Conservation (phyloP, 345 rosid genomes). For the Populus pruinosa region DNA sequence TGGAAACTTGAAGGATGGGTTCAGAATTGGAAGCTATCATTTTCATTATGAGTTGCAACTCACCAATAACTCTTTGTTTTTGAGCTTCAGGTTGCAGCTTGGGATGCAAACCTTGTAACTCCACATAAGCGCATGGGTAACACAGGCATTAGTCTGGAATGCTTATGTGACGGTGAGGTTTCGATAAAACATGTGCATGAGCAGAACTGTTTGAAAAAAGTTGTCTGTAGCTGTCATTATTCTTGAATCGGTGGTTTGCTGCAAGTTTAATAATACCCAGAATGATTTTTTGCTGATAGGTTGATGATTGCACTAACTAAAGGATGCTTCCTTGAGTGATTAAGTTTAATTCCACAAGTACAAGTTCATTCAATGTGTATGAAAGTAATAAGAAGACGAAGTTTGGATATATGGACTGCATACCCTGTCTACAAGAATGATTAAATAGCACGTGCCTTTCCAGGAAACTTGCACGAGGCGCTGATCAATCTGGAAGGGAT, state of each 20-base stretch:
- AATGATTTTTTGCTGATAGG: not conserved
- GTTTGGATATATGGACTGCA: not conserved
- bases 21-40: not conserved
- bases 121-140: slow-evolving; percentile 99
- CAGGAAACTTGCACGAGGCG: slow-evolving; percentile 68
- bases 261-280: not conserved
- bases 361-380: not conserved
- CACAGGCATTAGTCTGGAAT: slow-evolving; percentile 52
- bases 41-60: not conserved
- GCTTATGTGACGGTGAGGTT: slow-evolving; percentile 72
- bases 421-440: not conserved
- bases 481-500: slow-evolving; percentile 87
- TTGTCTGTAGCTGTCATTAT: not conserved
- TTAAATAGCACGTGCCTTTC: slow-evolving; percentile 16
- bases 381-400: not conserved
- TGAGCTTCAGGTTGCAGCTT: slow-evolving; percentile 77
- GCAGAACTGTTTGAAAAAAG: not conserved
- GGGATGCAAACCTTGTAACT: slow-evolving; percentile 97
- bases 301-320: not conserved
- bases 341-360: not conserved
- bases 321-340: not conserved
- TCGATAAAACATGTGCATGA: slow-evolving; percentile 4
- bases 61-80: not conserved
- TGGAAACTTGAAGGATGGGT: not conserved
- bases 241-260: not conserved